Evolutionary conservation across 2,329 filamentous ascomycete genomes (phyloP).

Genomic region (Colletotrichum liaoningense): DNA sequence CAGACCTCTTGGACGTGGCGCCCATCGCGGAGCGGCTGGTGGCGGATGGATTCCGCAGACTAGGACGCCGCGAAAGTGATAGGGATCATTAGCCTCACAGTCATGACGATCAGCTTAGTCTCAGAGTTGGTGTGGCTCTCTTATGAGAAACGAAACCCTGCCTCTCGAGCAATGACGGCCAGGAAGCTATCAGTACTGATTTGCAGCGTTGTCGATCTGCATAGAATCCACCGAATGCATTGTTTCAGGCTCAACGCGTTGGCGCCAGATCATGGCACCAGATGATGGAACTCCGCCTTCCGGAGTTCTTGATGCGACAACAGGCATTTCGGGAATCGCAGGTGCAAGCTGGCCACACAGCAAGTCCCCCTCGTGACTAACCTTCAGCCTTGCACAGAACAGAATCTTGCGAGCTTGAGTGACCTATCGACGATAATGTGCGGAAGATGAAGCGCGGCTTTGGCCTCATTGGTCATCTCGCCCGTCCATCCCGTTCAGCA

Average conservation of each 20-base stretch:
- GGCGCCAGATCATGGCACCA: not conserved
- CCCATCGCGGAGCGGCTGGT: conserved; percentile 6
- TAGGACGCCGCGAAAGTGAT: conserved; percentile 6
- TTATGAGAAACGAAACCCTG: conserved; percentile 22
- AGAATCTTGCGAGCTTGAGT: not conserved
- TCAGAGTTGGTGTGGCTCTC: conserved; percentile 22
- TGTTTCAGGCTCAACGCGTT: not conserved
- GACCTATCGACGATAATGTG: not conserved
- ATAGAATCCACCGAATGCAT: not conserved
- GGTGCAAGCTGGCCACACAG: not conserved
- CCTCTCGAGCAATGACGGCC: conserved; percentile 14
- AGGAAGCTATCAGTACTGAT: conserved; percentile 12
- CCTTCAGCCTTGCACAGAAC: not conserved
- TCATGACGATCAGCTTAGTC: conserved; percentile 20
- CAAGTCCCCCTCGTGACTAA: not conserved
- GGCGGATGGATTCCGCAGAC: conserved; percentile 19
- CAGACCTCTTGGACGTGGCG: not conserved
- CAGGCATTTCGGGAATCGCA: not conserved
- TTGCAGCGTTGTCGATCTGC: conserved; percentile 17
- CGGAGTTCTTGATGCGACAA: not conserved
- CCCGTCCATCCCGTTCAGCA: not conserved
- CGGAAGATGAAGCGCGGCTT: not conserved
- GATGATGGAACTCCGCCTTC: not conserved
- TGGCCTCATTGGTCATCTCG: not conserved
- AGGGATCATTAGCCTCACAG: conserved; percentile 8